Conservation (phyloP, 2,329 filamentous ascomycete species). For the Cadophora sp. region DNA sequence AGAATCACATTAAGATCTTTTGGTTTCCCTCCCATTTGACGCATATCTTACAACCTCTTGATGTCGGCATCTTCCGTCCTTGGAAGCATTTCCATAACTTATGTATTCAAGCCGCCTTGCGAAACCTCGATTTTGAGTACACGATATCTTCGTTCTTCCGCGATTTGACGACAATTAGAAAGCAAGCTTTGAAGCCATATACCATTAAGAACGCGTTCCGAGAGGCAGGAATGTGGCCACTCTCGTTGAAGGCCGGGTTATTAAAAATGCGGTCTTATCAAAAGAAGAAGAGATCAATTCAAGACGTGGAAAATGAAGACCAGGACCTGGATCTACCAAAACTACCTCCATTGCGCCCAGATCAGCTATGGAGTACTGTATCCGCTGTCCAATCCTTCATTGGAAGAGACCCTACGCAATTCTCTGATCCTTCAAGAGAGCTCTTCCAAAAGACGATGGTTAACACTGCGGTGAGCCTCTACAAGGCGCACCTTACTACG, state of each 20-base stretch:
- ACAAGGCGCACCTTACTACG: neutral
- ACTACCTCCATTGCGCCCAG: neutral
- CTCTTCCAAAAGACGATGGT: neutral
- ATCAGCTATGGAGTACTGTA: neutral
- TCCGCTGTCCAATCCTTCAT: neutral
- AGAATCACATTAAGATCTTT: conserved; percentile 18
- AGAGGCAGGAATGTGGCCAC: conserved; percentile 11
- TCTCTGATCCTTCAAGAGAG: neutral
- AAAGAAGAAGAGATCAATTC: neutral
- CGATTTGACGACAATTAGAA: conserved; percentile 8
- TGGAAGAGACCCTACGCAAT: neutral
- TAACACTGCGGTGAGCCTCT: neutral
- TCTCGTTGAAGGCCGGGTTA: neutral
- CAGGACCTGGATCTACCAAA: neutral
- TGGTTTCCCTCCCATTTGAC: conserved; percentile 21
- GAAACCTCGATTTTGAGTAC: conserved; percentile 15
- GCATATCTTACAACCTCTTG: conserved; percentile 17
- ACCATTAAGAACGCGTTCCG: conserved; percentile 19
- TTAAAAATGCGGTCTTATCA: neutral
- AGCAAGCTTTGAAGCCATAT: neutral
- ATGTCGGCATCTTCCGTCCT: conserved; percentile 23
- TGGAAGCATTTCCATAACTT: conserved; percentile 20
- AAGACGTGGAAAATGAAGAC: neutral
- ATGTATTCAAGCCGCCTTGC: conserved; percentile 7
- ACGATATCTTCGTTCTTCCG: conserved; percentile 12